These are phyloP conservation scores for Dipodascus geniculatus DNA, from an alignment of 805 yeast genomes.

Conservation along the genomic window DNA sequence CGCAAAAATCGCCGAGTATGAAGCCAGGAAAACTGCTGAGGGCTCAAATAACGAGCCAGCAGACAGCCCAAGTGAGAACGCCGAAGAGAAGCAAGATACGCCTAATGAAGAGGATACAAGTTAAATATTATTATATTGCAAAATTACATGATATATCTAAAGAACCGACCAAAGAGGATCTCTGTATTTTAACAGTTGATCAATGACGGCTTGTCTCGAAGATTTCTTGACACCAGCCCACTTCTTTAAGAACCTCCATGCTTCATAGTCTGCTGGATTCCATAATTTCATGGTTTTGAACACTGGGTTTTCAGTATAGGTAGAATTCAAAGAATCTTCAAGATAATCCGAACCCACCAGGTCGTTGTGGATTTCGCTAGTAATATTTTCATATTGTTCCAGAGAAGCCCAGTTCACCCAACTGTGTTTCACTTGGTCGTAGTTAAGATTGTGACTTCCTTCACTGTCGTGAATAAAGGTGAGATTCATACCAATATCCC, in stretches of 20 bases:
- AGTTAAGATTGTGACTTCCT: neutral
- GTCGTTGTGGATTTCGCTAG: neutral
- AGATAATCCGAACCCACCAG: neutral
- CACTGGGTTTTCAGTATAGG: neutral
- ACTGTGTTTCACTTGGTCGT: neutral
- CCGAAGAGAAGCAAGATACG: too few species aligned
- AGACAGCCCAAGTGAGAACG: too few species aligned
- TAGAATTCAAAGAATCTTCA: neutral
- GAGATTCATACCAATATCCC: conserved; percentile 13
- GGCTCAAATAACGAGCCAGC: too few species aligned
- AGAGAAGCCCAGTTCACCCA: neutral
- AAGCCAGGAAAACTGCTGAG: neutral
- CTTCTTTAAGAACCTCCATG: conserved; percentile 13
- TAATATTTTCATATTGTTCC: neutral
- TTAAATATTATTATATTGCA: neutral
- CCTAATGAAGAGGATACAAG: too few species aligned
- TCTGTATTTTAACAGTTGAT: neutral
- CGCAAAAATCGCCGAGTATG: neutral
- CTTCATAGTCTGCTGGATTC: conserved; percentile 15
- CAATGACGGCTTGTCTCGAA: neutral
- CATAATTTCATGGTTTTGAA: conserved; percentile 10
- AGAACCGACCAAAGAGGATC: neutral
- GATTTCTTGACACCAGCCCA: conserved; percentile 3
- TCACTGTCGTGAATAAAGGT: neutral
- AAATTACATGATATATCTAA: too few species aligned